Evolutionary conservation across 345 rosid genomes (phyloP).

Genomic region (Citrus sp.): DNA sequence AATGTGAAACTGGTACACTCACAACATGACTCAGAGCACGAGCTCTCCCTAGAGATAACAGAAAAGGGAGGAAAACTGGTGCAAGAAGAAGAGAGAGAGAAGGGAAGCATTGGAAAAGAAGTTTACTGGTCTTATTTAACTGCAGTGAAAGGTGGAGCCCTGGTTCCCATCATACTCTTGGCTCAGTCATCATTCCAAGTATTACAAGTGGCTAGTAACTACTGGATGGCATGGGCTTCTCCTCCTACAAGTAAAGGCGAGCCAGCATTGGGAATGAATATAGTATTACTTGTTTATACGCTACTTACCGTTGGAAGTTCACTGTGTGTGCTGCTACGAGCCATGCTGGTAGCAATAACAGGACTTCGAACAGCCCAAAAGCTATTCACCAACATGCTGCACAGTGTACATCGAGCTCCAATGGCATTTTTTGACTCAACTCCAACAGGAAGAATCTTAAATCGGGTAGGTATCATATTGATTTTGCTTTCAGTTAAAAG

Average conservation of each 20-base stretch:
- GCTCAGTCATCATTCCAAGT: conserved; percentile 85
- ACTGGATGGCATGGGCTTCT: conserved; percentile 95
- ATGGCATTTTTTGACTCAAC: conserved; percentile 97
- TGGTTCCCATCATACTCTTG: conserved; percentile 71
- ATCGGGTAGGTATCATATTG: conserved; percentile 53
- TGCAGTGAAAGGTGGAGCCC: conserved; percentile 60
- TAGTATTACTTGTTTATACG: conserved; percentile 57
- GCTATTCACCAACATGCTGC: conserved; percentile 76
- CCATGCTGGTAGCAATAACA: conserved; percentile 54
- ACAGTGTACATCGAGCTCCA: conserved; percentile 69
- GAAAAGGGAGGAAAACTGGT: conserved; percentile 74
- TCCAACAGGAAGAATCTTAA: conserved; percentile 90
- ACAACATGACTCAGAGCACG: conserved; percentile 51
- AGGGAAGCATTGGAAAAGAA: conserved; percentile 84
- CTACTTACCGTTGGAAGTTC: conserved; percentile 72
- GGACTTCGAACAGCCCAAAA: conserved; percentile 79
- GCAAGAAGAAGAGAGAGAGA: conserved; percentile 92
- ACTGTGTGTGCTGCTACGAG: conserved; percentile 66
- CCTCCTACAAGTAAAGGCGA: conserved; percentile 58
- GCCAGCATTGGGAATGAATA: conserved; percentile 52
- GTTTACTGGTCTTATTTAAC: conserved; percentile 82
- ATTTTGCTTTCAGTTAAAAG: background rate
- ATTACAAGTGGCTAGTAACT: conserved; percentile 80
- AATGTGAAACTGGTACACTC: conserved; percentile 31
- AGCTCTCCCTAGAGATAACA: conserved; percentile 50